These are phyloP conservation scores for Globisporangium middletonii DNA, from an alignment of 352 stramenopile genomes.

Conservation along the genomic window DNA sequence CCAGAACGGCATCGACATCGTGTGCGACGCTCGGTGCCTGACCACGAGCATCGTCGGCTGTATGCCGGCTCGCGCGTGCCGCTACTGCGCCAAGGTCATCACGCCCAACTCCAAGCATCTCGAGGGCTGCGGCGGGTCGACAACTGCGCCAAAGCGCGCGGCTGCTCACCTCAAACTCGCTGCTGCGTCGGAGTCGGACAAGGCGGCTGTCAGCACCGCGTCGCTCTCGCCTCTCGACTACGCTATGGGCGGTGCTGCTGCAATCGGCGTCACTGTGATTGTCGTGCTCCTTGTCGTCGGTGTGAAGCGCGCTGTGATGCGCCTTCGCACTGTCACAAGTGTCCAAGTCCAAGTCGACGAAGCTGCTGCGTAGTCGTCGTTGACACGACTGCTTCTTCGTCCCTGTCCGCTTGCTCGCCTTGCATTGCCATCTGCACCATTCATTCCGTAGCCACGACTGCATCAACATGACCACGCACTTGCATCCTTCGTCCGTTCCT, in stretches of 20 bases:
- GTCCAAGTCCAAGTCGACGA: slow-evolving; percentile 2
- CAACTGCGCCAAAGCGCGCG: neutral
- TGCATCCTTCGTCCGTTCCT: no score
- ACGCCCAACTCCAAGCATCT: slow-evolving; percentile 14
- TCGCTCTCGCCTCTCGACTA: slow-evolving; percentile 4
- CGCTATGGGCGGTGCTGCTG: neutral
- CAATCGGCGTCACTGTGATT: slow-evolving; percentile 12
- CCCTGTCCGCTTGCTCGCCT: neutral
- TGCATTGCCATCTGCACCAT: no score
- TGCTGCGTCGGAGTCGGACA: neutral
- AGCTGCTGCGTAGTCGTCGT: neutral
- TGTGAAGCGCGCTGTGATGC: neutral
- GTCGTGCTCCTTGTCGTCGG: slow-evolving; percentile 9
- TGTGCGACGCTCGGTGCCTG: slow-evolving; percentile 13
- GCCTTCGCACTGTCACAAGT: neutral
- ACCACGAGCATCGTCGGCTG: slow-evolving; percentile 22
- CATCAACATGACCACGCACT: no score
- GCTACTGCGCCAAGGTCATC: slow-evolving; percentile 18
- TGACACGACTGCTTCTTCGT: neutral
- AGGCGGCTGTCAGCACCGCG: neutral
- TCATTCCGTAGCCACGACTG: no score
- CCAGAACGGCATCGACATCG: slow-evolving; percentile 5
- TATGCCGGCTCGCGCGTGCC: slow-evolving; percentile 6
- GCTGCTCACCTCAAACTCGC: no score
- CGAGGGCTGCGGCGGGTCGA: slow-evolving; percentile 6